A percentile compares a stretch with the other conserved stretches of the same genome.
These are phyloP conservation scores for Hypsizygus marmoreus DNA, from an alignment of 768 basidiomycete species.

Conservation along the genomic window DNA sequence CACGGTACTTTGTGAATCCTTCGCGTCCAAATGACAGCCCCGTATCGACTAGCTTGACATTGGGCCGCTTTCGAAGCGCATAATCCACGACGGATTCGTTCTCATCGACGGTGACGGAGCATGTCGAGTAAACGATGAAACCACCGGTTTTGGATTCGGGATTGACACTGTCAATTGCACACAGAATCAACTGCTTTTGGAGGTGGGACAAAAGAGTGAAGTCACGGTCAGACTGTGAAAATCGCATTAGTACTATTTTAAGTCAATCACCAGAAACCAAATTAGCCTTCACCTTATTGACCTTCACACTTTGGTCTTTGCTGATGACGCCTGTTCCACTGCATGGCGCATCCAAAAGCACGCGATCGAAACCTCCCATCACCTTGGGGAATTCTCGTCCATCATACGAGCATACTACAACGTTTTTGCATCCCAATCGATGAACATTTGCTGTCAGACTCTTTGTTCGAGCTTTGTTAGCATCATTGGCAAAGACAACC, in stretches of 20 bases:
- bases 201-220: conserved; percentile 95
- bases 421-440: conserved; percentile 97
- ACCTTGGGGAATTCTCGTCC: conserved; percentile 98
- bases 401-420: conserved; percentile 95
- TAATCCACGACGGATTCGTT: conserved; percentile 99
- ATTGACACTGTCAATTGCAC: conserved; percentile 94
- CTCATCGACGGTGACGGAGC: conserved; percentile 97
- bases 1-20: conserved; percentile 88
- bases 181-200: conserved; percentile 97
- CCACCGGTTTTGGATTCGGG: conserved; percentile 91
- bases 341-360: conserved; percentile 95
- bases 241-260: background rate
- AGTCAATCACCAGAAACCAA: conserved; percentile 7
- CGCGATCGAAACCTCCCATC: conserved; percentile 98
- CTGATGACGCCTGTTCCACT: conserved; percentile 98
- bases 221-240: conserved; percentile 89
- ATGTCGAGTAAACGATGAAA: conserved; percentile 96
- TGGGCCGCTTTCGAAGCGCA: conserved; percentile 90
- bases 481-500: conserved; percentile 96
- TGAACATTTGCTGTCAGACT: conserved; percentile 96
- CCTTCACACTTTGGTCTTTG: conserved; percentile 96
- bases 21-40: conserved; percentile 92
- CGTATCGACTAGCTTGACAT: conserved; percentile 89
- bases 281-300: conserved; percentile 80
- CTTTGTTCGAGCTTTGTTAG: conserved; percentile 93